Base-by-base conservation (phyloP, 2,329 filamentous ascomycete species). In the Annulohypoxylon truncatum region DNA sequence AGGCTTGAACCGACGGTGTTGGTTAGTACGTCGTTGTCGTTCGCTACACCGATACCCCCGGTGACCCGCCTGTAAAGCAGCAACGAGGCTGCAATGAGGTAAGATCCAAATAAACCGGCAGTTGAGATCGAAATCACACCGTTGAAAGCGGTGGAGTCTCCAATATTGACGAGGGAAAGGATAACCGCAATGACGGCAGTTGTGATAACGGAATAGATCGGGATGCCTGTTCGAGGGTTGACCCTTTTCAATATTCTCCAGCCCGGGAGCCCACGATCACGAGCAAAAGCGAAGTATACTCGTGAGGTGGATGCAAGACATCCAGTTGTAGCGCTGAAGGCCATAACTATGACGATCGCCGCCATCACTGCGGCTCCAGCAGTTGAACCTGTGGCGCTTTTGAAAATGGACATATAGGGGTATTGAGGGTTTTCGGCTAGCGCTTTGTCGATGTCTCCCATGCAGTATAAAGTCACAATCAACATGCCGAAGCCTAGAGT, bases 401-500 rank as follows among this genome's bases (percentile, higher is more conserved):
- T 80, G 62, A 88, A 88, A 20, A 89, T 82, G 52, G 87, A 80
- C 71, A 90, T 88, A 67, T 88, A 88, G 0, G 88, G 87, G 50
- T 85, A 87, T 0, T 81, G 82, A 0, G 85, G 85, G 0, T 79
- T 78, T 0, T 80, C 81, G 0, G 75, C 74, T 2, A 85, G 73
- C 0, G 83, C 80, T 0, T 72, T 73, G 9, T 82, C 78, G 9
- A 85, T 75, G 59, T 88, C 80, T 1, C 81, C 81, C 13, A 88
- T 77, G 24, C 82, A 85, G 68, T 88, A 89, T 7, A 86, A 79
- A 33, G 86, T 78, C 0, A 84, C 83, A 12, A 88, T 78, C n/a
- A 87, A 71, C 79, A 88, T 85, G n/a, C 82, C 79, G 46, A 88
- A 84, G 0, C 86, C 87, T 0, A 86, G 75, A 0, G 80, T 70